These are phyloP conservation scores for Phytophthora europaea DNA, from an alignment of 352 stramenopile species.

Conservation along the genomic window DNA sequence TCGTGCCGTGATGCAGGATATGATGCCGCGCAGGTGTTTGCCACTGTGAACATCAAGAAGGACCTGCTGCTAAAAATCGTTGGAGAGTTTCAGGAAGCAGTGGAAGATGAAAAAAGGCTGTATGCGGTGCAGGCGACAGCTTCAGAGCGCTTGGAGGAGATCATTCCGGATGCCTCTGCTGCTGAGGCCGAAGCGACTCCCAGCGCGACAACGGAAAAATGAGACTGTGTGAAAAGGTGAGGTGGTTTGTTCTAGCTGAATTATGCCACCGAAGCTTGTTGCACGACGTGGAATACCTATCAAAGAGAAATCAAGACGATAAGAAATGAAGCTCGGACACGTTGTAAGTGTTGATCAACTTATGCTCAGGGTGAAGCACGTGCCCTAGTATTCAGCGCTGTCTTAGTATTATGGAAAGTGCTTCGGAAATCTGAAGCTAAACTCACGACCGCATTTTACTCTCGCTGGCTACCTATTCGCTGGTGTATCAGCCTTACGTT, in stretches of 20 bases:
- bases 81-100: conserved; percentile 75
- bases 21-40: conserved; percentile 81
- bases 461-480: too few species aligned
- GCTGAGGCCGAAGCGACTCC: conserved; percentile 41
- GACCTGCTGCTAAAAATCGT: conserved; percentile 86
- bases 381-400: too few species aligned
- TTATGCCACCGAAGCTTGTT: neutral
- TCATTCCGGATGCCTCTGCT: conserved; percentile 71
- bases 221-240: conserved; percentile 7
- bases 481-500: too few species aligned
- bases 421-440: too few species aligned
- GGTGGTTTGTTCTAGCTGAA: neutral
- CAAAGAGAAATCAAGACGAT: too few species aligned
- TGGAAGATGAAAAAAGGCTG: conserved; percentile 82
- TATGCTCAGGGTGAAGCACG: too few species aligned
- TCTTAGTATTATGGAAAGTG: too few species aligned
- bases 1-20: conserved; percentile 82
- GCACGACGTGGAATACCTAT: too few species aligned
- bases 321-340: too few species aligned
- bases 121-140: conserved; percentile 67
- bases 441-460: too few species aligned
- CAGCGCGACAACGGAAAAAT: conserved; percentile 42
- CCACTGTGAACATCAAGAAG: conserved; percentile 85
- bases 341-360: too few species aligned
- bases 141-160: conserved; percentile 84